Conservation (phyloP, 2,329 filamentous ascomycete species). For the Coleophoma cylindrospora region DNA sequence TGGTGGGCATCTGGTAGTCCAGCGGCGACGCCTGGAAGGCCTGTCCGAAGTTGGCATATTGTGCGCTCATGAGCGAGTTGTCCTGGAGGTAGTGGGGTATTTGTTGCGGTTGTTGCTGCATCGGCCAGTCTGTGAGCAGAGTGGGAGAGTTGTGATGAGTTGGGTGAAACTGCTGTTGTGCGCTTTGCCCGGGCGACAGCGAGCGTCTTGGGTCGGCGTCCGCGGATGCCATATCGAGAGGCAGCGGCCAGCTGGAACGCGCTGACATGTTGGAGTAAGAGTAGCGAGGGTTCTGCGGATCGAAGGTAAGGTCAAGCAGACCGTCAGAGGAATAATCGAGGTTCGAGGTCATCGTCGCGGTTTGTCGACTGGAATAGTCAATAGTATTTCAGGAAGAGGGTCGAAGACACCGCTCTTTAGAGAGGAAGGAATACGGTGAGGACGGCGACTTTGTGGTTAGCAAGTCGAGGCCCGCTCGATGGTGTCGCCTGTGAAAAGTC, state of each 20-base stretch:
- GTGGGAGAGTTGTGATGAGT: slow-evolving; percentile 42
- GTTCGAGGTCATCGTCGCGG: slow-evolving; percentile 43
- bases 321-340: slow-evolving; percentile 60
- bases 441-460: slow-evolving; percentile 13
- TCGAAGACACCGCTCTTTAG: slow-evolving; percentile 28
- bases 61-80: slow-evolving; percentile 25
- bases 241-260: slow-evolving; percentile 27
- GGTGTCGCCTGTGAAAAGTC: not conserved
- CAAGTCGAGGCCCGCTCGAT: slow-evolving; percentile 8
- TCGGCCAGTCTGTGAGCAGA: slow-evolving; percentile 56
- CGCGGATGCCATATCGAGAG: slow-evolving; percentile 26
- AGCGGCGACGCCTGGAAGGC: slow-evolving; percentile 25
- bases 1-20: slow-evolving; percentile 40
- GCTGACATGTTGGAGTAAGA: slow-evolving; percentile 39
- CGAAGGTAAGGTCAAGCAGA: slow-evolving; percentile 57
- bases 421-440: slow-evolving; percentile 25
- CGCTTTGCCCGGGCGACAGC: slow-evolving; percentile 34
- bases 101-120: slow-evolving; percentile 31
- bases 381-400: slow-evolving; percentile 39
- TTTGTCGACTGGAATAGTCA: slow-evolving; percentile 26
- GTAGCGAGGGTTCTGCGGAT: slow-evolving; percentile 50
- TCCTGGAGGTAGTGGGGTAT: slow-evolving; percentile 26
- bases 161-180: slow-evolving; percentile 31
- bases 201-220: slow-evolving; percentile 24
- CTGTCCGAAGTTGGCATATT: slow-evolving; percentile 23